phyloP scores from a whole-genome alignment of 371 early-diverging fungal species.

The Batrachochytrium dendrobatidis region DNA sequence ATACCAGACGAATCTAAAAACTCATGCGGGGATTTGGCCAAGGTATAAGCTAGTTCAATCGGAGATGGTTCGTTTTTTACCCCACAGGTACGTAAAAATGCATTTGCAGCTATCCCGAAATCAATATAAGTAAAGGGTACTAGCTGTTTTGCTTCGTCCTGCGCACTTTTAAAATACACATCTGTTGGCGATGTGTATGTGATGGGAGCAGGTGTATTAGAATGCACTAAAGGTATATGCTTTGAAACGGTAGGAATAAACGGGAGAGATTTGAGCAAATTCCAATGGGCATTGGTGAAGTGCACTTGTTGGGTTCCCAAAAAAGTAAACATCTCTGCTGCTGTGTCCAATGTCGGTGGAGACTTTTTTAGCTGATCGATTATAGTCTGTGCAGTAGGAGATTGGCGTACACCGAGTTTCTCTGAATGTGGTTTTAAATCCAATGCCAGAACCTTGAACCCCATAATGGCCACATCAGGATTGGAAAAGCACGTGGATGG shows the following conservation, averaged over 20 bases:
- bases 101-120: conserved; percentile 65
- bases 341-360: conserved; percentile 40
- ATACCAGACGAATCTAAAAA: conserved; percentile 62
- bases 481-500: conserved; percentile 61
- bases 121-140: conserved; percentile 53
- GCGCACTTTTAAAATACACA: conserved; percentile 23
- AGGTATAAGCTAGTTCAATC: conserved; percentile 59
- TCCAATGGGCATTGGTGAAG: conserved; percentile 46
- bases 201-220: conserved; percentile 5
- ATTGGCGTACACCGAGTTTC: conserved; percentile 60
- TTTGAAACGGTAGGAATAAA: conserved; percentile 60
- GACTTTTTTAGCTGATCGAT: conserved; percentile 39
- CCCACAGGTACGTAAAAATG: conserved; percentile 77
- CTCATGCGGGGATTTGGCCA: conserved; percentile 59
- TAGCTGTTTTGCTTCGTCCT: conserved; percentile 39
- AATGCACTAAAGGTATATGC: too few species aligned
- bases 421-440: conserved; percentile 50
- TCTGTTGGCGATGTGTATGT: conserved; percentile 13
- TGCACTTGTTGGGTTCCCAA: conserved; percentile 55
- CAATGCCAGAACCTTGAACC: conserved; percentile 54
- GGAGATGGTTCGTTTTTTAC: conserved; percentile 80
- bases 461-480: conserved; percentile 50
- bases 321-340: conserved; percentile 58
- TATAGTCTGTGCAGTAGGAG: conserved; percentile 47
- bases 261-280: conserved; percentile 31